Evolutionary conservation across 73 alveolate species (phyloP).

Genomic region (Tetrahymena thermophila): DNA sequence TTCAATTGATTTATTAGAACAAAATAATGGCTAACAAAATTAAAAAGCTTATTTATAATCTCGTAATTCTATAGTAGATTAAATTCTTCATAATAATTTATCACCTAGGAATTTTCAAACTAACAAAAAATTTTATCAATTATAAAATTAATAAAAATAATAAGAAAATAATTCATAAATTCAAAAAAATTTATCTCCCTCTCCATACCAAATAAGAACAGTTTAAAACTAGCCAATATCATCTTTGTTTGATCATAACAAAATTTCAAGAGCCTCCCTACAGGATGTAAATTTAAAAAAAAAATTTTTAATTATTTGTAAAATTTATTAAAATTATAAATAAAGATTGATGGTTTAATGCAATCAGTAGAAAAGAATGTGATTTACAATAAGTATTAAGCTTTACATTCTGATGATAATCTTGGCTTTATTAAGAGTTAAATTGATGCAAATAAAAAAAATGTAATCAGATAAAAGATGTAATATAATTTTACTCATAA

Average conservation of each 20-base stretch:
- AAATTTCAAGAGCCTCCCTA: neutral
- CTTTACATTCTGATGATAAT: neutral
- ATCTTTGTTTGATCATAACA: neutral
- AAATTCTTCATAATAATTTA: neutral
- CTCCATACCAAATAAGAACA: neutral
- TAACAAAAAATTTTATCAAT: neutral
- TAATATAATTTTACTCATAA: neutral
- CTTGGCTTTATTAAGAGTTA: neutral
- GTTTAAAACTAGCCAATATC: neutral
- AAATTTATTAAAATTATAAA: neutral
- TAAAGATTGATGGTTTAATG: neutral
- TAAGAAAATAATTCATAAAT: neutral
- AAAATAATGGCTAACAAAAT: neutral
- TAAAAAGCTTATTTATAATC: neutral
- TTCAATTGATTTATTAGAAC: neutral
- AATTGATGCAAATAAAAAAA: neutral
- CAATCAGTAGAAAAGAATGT: neutral
- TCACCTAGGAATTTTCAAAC: neutral
- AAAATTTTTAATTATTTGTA: too few relatives aligned
- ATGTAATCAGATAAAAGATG: neutral
- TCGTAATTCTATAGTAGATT: neutral
- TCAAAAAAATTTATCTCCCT: neutral
- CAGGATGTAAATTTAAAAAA: neutral
- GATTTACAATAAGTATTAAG: neutral
- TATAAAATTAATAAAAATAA: neutral